Base-by-base conservation (phyloP, 1,139 yeast species). In the Meyerozyma sp. region DNA sequence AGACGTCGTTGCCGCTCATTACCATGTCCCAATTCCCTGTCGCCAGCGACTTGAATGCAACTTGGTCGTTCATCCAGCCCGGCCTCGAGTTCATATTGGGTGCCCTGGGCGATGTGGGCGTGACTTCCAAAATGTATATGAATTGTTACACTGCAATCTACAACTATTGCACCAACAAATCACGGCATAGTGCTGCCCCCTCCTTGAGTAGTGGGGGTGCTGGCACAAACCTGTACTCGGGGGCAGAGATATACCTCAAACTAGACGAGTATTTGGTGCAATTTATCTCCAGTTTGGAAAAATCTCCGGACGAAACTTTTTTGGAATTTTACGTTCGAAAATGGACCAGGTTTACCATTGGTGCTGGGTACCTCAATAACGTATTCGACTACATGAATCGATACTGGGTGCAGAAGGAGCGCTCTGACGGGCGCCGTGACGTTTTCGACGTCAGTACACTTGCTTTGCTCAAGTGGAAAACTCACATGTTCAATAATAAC, bases 331-430 rank as follows among this genome's bases (percentile, higher is more conserved):
- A 94, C 60, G 95, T 89, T 40, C 73, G 81, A 54, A 80, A 85
- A 51, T 94, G 98, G 97, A 82, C 84, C 49, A 76, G 98, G 49
- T 94, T 79, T 61, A 82, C 95, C 32, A 81, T 88, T 46, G 98
- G 98, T 34, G 95, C 98, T 1, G 86, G 91, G 16, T 87, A 89
- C 62, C 69, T 94, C 64, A 90, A 90, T 63, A 95, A 94, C 62
- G 94, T 94, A 26, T 89, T 93, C 60, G 96, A 91, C 61, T 94
- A 94, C 63, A 82, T 94, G 79, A 94, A 94, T 63, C 79, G 98
- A 51, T 93, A 93, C 65, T 94, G 98, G 98, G 97, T 94, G 41
- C 89, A 86, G 57, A 90, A 95, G 60, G 98, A 93, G 63, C 78
- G 98, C 57, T 87, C 91, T 37, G 98, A 93, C 60, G 98, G 98